phyloP scores from a whole-genome alignment of 2,329 filamentous ascomycete species.

The Fusarium longipes region DNA sequence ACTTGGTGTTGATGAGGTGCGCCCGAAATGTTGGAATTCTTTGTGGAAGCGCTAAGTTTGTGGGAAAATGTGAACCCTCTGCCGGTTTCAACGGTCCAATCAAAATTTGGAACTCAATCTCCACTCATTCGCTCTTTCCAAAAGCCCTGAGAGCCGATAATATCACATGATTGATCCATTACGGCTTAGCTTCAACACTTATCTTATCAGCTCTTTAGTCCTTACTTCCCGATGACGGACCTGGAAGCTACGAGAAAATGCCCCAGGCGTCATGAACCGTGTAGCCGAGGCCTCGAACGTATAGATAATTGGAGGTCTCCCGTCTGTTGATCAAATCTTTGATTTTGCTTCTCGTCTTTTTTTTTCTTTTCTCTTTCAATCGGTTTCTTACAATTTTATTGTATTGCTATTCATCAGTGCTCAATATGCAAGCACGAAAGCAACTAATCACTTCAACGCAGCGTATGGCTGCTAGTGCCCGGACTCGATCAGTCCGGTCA shows the following conservation, averaged over 20 bases:
- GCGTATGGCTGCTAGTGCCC: constrained; percentile 50
- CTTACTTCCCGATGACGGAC: constrained; percentile 25
- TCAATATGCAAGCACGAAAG: constrained; percentile 56
- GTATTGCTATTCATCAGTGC: constrained; percentile 22
- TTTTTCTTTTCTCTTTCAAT: constrained; percentile 3
- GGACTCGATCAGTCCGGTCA: constrained; percentile 47
- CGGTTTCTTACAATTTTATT: background rate
- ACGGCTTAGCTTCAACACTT: background rate
- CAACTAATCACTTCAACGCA: constrained; percentile 55
- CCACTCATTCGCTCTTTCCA: constrained; percentile 4
- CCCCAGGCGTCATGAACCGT: constrained; percentile 46
- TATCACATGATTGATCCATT: constrained; percentile 52
- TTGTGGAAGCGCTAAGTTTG: constrained; percentile 57
- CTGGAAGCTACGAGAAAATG: constrained; percentile 57
- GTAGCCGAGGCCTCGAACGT: constrained; percentile 24
- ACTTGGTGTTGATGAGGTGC: constrained; percentile 51
- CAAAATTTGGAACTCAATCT: background rate
- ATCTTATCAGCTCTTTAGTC: constrained; percentile 8
- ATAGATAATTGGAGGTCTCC: constrained; percentile 39
- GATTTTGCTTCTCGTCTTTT: constrained; percentile 13
- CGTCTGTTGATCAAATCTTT: constrained; percentile 2
- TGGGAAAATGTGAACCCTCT: constrained; percentile 60
- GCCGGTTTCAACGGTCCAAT: constrained; percentile 48
- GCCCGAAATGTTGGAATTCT: constrained; percentile 57
- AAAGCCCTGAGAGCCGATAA: constrained; percentile 41